phyloP scores from a whole-genome alignment of 2,329 filamentous ascomycete genomes.

The Endothia cerciana region DNA sequence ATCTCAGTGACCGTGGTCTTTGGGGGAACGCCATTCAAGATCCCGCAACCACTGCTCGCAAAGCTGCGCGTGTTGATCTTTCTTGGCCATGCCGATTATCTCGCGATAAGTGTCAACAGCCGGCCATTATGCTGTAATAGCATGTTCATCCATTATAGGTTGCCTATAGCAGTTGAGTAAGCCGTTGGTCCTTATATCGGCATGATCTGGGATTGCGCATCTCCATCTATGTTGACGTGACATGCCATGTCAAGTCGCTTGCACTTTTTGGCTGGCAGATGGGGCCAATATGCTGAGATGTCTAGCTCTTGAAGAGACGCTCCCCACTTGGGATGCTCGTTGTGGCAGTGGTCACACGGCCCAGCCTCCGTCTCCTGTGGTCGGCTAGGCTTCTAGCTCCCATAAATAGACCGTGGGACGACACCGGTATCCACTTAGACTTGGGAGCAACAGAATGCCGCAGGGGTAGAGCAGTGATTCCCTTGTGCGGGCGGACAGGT shows the following conservation, averaged over 20 bases:
- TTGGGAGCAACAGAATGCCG: neutral
- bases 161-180: neutral
- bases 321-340: neutral
- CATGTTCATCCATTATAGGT: neutral
- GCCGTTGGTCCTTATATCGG: neutral
- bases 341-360: constrained; percentile 1
- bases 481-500: neutral
- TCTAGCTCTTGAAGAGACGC: neutral
- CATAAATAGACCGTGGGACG: neutral
- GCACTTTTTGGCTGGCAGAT: neutral
- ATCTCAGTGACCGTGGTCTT: too few species aligned
- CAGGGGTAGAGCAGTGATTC: neutral
- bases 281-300: neutral
- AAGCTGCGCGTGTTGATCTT: neutral
- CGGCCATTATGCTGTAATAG: neutral
- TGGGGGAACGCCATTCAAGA: too few species aligned
- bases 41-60: neutral
- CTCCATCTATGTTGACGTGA: neutral
- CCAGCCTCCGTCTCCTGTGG: constrained; percentile 1
- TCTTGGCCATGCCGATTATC: neutral
- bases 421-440: neutral
- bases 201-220: neutral
- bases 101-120: neutral
- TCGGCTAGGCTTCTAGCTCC: neutral
- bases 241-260: neutral